Conservation (phyloP, 2,329 filamentous ascomycete genomes). For the Epichloe uncinata region DNA sequence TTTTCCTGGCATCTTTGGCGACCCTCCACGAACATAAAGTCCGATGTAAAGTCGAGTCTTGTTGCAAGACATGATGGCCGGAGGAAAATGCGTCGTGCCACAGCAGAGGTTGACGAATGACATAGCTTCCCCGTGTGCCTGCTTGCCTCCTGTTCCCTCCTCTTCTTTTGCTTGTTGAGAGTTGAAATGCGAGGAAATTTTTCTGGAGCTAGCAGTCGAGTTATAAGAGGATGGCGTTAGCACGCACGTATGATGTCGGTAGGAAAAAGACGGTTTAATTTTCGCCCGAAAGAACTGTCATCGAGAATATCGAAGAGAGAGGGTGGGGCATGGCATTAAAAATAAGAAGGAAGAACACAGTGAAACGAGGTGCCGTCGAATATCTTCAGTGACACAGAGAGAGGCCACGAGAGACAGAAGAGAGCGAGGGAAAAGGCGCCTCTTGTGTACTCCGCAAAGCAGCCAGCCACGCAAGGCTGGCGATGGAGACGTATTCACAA, state of each 20-base stretch:
- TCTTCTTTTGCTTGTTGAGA: background rate
- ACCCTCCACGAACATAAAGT: conserved; percentile 6
- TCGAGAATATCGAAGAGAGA: background rate
- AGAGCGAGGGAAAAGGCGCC: background rate
- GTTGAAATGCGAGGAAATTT: background rate
- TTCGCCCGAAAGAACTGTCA: too few species aligned
- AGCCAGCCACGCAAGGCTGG: conserved; percentile 3
- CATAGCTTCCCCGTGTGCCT: background rate
- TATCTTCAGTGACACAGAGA: background rate
- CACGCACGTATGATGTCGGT: too few species aligned
- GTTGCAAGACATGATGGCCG: background rate
- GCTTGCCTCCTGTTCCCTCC: background rate
- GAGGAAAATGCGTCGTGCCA: background rate
- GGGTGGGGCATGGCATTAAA: background rate
- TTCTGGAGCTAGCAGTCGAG: background rate
- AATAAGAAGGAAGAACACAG: background rate
- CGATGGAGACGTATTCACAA: background rate
- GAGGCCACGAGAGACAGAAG: background rate
- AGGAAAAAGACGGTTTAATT: too few species aligned
- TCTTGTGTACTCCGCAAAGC: background rate
- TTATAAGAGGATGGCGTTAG: background rate
- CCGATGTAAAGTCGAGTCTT: conserved; percentile 6
- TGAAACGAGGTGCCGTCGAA: background rate
- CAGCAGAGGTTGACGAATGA: background rate
- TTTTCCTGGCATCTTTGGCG: conserved; percentile 4